Percentiles rank a stretch among this genome's conserved stretches.
phyloP scores from a whole-genome alignment of 2,329 filamentous ascomycete genomes.

The Fusarium vanettenii region DNA sequence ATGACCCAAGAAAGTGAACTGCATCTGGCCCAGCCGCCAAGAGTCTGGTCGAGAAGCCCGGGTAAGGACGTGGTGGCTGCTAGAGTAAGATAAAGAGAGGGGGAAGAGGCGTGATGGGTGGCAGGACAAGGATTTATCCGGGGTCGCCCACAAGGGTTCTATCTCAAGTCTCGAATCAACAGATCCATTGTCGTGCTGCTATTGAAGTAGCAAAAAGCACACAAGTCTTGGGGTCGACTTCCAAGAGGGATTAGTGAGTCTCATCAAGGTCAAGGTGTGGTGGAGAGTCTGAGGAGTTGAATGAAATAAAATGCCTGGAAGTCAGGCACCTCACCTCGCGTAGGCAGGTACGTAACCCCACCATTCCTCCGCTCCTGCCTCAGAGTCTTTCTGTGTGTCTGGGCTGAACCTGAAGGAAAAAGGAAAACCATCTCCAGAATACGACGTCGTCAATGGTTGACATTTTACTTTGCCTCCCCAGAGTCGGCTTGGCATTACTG shows the following conservation, averaged over 20 bases:
- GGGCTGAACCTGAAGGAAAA: neutral
- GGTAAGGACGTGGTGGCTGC: constrained; percentile 19
- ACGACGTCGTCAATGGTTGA: neutral
- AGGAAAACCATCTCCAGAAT: neutral
- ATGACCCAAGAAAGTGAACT: constrained; percentile 31
- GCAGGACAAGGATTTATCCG: constrained; percentile 6
- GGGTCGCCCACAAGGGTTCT: neutral
- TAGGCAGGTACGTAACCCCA: constrained; percentile 1
- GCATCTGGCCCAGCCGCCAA: constrained; percentile 32
- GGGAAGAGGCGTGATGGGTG: neutral
- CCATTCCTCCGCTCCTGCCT: neutral
- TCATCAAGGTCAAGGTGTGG: neutral
- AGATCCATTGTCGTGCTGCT: neutral
- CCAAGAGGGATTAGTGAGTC: neutral
- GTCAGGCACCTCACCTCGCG: neutral
- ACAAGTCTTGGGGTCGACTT: neutral
- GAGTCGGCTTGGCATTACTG: neutral
- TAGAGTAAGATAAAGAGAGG: constrained; percentile 8
- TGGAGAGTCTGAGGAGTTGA: neutral
- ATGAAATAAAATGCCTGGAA: neutral
- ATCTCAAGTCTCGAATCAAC: neutral
- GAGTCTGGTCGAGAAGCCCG: constrained; percentile 21
- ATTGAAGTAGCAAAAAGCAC: neutral
- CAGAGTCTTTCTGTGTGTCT: neutral
- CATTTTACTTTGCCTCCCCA: neutral